Conservation (phyloP, 2,329 filamentous ascomycete genomes). For the Phialemoniopsis sp. region DNA sequence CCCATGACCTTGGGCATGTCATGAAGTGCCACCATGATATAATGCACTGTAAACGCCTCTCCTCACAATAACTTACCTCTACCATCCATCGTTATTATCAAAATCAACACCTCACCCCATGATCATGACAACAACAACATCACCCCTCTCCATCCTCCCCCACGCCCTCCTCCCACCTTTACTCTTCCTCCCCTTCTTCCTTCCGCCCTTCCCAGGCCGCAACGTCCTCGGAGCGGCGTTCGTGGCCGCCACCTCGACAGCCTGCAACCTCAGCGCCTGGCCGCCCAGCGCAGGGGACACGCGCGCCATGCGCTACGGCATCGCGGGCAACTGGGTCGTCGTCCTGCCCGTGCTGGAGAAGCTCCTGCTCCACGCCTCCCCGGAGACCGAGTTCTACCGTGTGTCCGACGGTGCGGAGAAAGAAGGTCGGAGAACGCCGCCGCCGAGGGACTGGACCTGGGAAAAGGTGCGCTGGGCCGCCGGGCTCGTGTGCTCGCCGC, state of each 20-base stretch:
- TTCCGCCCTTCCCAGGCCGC: neutral
- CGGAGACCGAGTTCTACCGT: neutral
- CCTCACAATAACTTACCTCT: too few species aligned
- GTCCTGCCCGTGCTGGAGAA: neutral
- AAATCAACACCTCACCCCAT: too few species aligned
- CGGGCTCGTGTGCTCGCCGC: slow-evolving; percentile 4
- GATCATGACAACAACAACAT: too few species aligned
- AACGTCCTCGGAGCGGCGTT: neutral
- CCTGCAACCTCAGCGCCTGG: neutral
- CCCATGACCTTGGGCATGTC: too few species aligned
- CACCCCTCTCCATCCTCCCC: too few species aligned
- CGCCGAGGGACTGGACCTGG: slow-evolving; percentile 5
- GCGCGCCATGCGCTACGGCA: neutral
- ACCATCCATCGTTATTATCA: too few species aligned
- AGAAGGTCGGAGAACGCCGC: neutral
- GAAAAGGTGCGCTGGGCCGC: slow-evolving; percentile 6
- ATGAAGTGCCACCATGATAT: too few species aligned
- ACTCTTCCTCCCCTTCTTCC: neutral
- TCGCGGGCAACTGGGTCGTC: neutral
- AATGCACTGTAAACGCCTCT: too few species aligned
- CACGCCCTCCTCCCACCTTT: too few species aligned
- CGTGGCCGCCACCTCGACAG: neutral
- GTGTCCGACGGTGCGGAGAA: neutral
- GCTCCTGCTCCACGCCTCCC: neutral
- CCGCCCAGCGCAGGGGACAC: neutral